These are phyloP conservation scores for Glebionis coronaria DNA, from an alignment of 129 eudicot species.

Conservation along the genomic window DNA sequence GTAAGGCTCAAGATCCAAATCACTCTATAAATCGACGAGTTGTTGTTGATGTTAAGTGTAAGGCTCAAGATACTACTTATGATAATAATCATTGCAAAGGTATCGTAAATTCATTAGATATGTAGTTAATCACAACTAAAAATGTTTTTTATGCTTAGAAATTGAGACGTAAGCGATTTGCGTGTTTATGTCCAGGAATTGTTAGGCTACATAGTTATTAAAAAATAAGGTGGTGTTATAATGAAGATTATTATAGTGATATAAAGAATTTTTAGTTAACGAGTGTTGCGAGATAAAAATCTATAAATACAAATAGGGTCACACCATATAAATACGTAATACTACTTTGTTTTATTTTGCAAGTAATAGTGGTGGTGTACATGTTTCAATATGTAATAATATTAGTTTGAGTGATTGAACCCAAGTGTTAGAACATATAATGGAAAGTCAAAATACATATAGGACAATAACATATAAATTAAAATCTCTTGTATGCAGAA, in stretches of 20 bases:
- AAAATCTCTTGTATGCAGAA: too few relatives aligned
- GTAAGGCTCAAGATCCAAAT: too few relatives aligned
- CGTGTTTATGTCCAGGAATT: too few relatives aligned
- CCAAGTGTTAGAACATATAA: neutral
- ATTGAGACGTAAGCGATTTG: too few relatives aligned
- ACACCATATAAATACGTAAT: too few relatives aligned
- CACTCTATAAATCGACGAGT: too few relatives aligned
- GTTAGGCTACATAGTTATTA: neutral
- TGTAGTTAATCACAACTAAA: too few relatives aligned
- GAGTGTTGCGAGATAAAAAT: too few relatives aligned
- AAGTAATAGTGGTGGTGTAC: neutral
- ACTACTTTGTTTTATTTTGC: neutral
- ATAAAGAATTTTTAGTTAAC: neutral
- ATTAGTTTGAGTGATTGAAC: too few relatives aligned
- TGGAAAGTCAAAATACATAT: neutral
- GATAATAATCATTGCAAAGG: slow-evolving; percentile 58
- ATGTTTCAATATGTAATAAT: neutral
- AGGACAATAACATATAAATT: neutral
- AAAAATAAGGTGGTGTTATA: slow-evolving; percentile 1
- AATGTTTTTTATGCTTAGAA: too few relatives aligned
- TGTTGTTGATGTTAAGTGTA: slow-evolving; percentile 41
- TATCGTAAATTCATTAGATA: slow-evolving; percentile 12
- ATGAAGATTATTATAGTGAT: neutral
- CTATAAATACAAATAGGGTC: too few relatives aligned
- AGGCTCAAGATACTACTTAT: slow-evolving; percentile 38